These are phyloP conservation scores for Periconia macrospinosa DNA, from an alignment of 2,329 filamentous ascomycete genomes.

Conservation along the genomic window DNA sequence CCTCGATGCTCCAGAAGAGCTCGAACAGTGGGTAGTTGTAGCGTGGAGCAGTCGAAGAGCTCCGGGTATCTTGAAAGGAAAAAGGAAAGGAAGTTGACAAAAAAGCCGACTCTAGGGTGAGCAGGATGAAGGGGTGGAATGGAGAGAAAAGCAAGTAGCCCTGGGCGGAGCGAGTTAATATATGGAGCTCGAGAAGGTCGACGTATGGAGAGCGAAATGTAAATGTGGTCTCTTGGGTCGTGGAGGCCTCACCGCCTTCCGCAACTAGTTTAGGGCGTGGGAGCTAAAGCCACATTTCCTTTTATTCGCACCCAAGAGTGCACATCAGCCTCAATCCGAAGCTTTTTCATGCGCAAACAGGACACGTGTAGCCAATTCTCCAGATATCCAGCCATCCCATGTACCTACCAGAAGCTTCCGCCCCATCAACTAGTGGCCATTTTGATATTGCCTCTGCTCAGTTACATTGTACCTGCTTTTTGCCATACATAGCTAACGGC, in stretches of 20 bases:
- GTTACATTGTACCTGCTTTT: too few relatives aligned
- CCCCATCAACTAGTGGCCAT: too few relatives aligned
- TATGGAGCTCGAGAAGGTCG: constrained; percentile 26
- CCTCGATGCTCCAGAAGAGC: constrained; percentile 27
- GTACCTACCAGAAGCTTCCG: too few relatives aligned
- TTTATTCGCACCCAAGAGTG: constrained; percentile 16
- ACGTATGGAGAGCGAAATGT: constrained; percentile 36
- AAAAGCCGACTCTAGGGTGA: constrained; percentile 13
- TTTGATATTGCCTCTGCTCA: too few relatives aligned
- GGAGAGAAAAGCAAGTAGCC: constrained; percentile 11
- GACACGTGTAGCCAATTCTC: constrained; percentile 28
- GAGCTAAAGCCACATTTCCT: constrained; percentile 21
- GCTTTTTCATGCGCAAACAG: constrained; percentile 29
- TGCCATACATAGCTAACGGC: too few relatives aligned
- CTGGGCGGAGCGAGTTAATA: constrained; percentile 27
- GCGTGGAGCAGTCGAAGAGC: constrained; percentile 21
- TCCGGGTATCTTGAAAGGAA: constrained; percentile 33
- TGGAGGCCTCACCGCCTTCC: constrained; percentile 22
- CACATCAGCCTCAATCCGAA: constrained; percentile 33
- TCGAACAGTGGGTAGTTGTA: constrained; percentile 17
- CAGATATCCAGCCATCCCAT: not conserved
- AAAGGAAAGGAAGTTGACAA: constrained; percentile 20
- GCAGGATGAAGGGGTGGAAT: constrained; percentile 22
- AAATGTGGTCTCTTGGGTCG: constrained; percentile 32
- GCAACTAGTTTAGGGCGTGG: constrained; percentile 18